Percentiles rank a stretch among this genome's conserved stretches.
These are phyloP conservation scores for Vanderwaltozyma polyspora DNA, from an alignment of 805 yeast genomes.

Conservation along the genomic window DNA sequence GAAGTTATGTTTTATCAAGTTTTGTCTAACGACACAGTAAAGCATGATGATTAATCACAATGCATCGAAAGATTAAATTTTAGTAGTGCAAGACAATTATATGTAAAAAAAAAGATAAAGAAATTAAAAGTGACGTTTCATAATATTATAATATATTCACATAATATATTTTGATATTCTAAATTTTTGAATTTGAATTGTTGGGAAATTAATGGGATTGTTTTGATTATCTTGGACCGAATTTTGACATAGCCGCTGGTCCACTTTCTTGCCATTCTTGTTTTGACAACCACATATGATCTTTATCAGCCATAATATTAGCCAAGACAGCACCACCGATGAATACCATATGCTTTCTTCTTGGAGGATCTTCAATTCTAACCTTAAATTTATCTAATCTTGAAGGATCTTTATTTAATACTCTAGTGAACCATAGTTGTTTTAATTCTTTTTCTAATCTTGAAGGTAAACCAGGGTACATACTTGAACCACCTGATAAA, in stretches of 20 bases:
- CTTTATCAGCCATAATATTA: constrained; percentile 95
- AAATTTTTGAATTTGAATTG: too few relatives aligned
- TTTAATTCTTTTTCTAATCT: constrained; percentile 91
- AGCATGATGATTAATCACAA: too few relatives aligned
- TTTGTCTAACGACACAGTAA: too few relatives aligned
- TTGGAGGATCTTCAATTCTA: constrained; percentile 95
- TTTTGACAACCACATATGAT: constrained; percentile 93
- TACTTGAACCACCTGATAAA: constrained; percentile 92
- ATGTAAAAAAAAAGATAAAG: too few relatives aligned
- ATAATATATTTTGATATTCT: too few relatives aligned
- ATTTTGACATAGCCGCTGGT: constrained; percentile 66
- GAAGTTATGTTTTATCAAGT: too few relatives aligned
- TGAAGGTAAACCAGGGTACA: constrained; percentile 97
- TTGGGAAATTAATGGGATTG: too few relatives aligned
- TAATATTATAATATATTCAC: too few relatives aligned
- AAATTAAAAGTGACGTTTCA: too few relatives aligned
- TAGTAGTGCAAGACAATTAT: too few relatives aligned
- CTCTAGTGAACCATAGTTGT: constrained; percentile 88
- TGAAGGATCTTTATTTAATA: constrained; percentile 75
- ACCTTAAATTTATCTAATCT: constrained; percentile 88
- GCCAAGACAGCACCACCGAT: constrained; percentile 98
- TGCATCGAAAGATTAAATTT: too few relatives aligned
- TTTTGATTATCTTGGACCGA: constrained; percentile 84
- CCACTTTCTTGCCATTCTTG: constrained; percentile 99
- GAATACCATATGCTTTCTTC: constrained; percentile 98